Conservation (phyloP, 2,329 filamentous ascomycete genomes). For the Penicillium sp. region DNA sequence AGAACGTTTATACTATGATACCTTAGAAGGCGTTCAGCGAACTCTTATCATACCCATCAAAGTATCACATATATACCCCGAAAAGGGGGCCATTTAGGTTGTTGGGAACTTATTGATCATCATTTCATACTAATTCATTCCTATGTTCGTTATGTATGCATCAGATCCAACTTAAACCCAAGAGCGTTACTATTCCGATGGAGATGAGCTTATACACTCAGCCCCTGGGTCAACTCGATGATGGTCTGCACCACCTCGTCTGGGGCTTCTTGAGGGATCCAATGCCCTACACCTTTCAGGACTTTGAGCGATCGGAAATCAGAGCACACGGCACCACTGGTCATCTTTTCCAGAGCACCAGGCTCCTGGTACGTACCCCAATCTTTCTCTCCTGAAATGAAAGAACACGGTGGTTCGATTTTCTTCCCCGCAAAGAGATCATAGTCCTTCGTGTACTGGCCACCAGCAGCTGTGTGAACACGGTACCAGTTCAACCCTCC, state of each 20-base stretch:
- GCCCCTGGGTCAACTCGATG: constrained; percentile 6
- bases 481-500: constrained; percentile 69
- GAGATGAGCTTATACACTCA: not conserved
- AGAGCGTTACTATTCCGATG: not conserved
- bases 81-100: too few relatives aligned
- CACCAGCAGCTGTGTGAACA: constrained; percentile 53
- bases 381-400: constrained; percentile 62
- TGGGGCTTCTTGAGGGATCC: constrained; percentile 67
- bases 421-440: constrained; percentile 60
- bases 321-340: constrained; percentile 46
- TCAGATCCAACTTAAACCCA: not conserved
- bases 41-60: too few relatives aligned
- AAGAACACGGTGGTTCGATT: constrained; percentile 61
- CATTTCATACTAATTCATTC: not conserved
- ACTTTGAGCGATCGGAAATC: constrained; percentile 55
- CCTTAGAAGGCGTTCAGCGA: too few relatives aligned
- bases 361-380: constrained; percentile 70
- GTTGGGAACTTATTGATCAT: not conserved
- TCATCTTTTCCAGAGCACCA: constrained; percentile 60
- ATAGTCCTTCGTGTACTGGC: constrained; percentile 50
- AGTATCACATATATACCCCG: not conserved
- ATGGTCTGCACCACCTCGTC: constrained; percentile 46
- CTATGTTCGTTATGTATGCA: not conserved
- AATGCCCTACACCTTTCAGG: constrained; percentile 65
- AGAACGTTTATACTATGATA: not conserved